A percentile compares a stretch with the other conserved stretches of the same genome.
These are phyloP conservation scores for Xylaria sp. DNA, from an alignment of 2,329 filamentous ascomycete genomes.

Conservation along the genomic window DNA sequence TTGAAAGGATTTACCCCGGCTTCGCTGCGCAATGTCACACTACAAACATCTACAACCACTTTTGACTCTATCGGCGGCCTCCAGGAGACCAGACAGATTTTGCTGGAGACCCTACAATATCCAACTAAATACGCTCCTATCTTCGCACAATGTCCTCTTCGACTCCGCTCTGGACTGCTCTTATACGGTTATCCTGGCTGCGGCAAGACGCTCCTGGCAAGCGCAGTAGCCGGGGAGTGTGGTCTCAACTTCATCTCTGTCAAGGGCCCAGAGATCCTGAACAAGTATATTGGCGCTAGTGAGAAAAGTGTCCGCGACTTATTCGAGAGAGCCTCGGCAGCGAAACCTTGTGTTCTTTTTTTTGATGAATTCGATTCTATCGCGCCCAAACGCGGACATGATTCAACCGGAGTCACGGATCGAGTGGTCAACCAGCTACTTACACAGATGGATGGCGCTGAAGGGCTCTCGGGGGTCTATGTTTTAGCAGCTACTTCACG, in stretches of 20 bases:
- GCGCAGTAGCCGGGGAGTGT: constrained; percentile 96
- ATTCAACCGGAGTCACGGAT: constrained; percentile 98
- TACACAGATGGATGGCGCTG: constrained; percentile 98
- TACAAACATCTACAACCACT: constrained; percentile 92
- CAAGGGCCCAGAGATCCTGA: constrained; percentile 97
- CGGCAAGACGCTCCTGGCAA: constrained; percentile 94
- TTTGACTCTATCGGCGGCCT: constrained; percentile 94
- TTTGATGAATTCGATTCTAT: constrained; percentile 99
- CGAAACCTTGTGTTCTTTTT: constrained; percentile 93
- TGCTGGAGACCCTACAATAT: constrained; percentile 95
- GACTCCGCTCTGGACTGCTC: constrained; percentile 91
- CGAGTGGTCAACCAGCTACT: constrained; percentile 97
- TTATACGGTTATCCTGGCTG: constrained; percentile 96
- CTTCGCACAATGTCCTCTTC: constrained; percentile 93
- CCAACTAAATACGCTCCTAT: constrained; percentile 98
- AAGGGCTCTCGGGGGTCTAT: constrained; percentile 93
- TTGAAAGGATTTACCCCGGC: constrained; percentile 94
- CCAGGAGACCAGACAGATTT: constrained; percentile 84
- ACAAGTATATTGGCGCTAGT: constrained; percentile 98
- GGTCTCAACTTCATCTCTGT: constrained; percentile 98
- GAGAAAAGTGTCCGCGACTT: constrained; percentile 96
- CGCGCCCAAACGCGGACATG: constrained; percentile 95
- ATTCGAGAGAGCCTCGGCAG: constrained; percentile 91
- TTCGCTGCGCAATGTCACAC: constrained; percentile 90
- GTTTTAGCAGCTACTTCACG: constrained; percentile 93